Percentiles rank a stretch among this genome's conserved stretches.
phyloP scores from a whole-genome alignment of 108 stramenopile genomes.

The Cylindrotheca fusiformis region DNA sequence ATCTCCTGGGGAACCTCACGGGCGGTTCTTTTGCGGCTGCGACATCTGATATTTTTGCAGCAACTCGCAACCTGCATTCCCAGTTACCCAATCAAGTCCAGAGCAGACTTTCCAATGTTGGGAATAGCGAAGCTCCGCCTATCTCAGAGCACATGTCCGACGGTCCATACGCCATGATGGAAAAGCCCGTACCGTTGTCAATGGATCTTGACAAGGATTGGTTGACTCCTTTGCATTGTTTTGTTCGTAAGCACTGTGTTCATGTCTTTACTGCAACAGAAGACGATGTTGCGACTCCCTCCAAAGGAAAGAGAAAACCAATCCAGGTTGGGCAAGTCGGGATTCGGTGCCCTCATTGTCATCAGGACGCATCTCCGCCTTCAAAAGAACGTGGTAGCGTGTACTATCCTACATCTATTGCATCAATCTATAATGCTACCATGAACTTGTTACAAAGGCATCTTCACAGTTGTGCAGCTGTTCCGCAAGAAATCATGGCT shows the following conservation, averaged over 20 bases:
- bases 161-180: slow-evolving; percentile 59
- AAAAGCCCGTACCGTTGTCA: slow-evolving; percentile 52
- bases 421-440: slow-evolving; percentile 78
- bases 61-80: neutral
- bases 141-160: slow-evolving; percentile 23
- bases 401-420: slow-evolving; percentile 70
- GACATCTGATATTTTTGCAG: slow-evolving; percentile 1
- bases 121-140: neutral
- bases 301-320: slow-evolving; percentile 77
- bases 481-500: slow-evolving; percentile 59
- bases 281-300: slow-evolving; percentile 69
- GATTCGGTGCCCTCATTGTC: slow-evolving; percentile 82
- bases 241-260: slow-evolving; percentile 72
- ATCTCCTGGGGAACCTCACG: slow-evolving; percentile 10
- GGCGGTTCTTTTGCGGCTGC: slow-evolving; percentile 5
- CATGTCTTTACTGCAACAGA: slow-evolving; percentile 73
- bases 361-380: slow-evolving; percentile 22
- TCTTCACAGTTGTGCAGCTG: slow-evolving; percentile 57
- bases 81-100: neutral
- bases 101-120: neutral
- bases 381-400: slow-evolving; percentile 64
- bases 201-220: slow-evolving; percentile 70
- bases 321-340: slow-evolving; percentile 81
- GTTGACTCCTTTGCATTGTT: slow-evolving; percentile 84
- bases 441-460: slow-evolving; percentile 82